Evolutionary conservation across 2,329 filamentous ascomycete species (phyloP), one percentile per base, ranked within the genome.

Genomic region (Hypoxylon sp.): DNA sequence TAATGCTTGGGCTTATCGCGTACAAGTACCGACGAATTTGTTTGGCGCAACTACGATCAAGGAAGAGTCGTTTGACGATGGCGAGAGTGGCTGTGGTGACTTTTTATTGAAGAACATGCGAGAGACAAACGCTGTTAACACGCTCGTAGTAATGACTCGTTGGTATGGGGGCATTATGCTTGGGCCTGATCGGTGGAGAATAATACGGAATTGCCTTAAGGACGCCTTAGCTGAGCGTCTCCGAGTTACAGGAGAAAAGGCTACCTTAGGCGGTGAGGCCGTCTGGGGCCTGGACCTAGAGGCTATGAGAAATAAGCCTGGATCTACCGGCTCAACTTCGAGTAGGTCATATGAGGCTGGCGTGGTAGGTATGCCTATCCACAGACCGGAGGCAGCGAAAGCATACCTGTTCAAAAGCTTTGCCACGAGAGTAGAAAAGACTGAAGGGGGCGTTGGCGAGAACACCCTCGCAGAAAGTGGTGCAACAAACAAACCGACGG

Each of bases 361-460:
- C 0, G 78, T 80, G 4, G 75, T 82, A 3, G 85, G 87, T 1
- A 87, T 96, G 78, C 89, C 91, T 1, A 91, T 95, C 22, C 89
- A 93, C 72, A 87, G 87, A 16, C 89, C 93, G 0, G 89, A 95
- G 72, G 85, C 85, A 4, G 92, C 93, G 9, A 80, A 83, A 54
- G 80, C 80, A 50, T 89, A 88, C 71, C 80, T 88, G 30, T 74
- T 87, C 16, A 85, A 81, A 69, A 86, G 84, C 60, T 93, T 93
- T 75, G 82, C 83, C 4, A 80, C 82, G 0, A 78, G 82, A 20
- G 69, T 76, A 0, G 71, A 75, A 0, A 62, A 42, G 1, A 38
- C 51, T 2, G 40, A 52, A 4, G 48, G 61, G 61, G 49, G 38
- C 14, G 20, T 38, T 12, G 18, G 20, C 16, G 53, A 57, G 8